Percentiles rank a stretch among this genome's conserved stretches.
Conservation (phyloP, 1,139 yeast species). For the Debaryomyces sp. region DNA sequence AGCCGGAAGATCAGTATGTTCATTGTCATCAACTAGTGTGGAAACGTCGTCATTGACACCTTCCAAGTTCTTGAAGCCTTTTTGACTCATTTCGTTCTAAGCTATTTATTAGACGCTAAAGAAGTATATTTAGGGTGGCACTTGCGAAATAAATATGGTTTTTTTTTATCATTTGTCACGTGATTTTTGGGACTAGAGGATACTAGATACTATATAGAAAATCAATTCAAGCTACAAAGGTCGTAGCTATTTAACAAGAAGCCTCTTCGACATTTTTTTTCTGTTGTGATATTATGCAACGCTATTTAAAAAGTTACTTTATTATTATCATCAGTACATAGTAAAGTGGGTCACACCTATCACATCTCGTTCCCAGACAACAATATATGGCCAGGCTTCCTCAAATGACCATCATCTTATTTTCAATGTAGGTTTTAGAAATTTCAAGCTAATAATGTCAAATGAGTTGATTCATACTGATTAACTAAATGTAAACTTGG, state of each 20-base stretch:
- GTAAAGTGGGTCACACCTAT: neutral
- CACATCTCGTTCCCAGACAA: neutral
- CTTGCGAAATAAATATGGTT: neutral
- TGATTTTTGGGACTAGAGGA: neutral
- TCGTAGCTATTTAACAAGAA: neutral
- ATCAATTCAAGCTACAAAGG: neutral
- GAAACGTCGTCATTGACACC: conserved; percentile 20
- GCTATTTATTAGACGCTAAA: neutral
- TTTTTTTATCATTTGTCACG: neutral
- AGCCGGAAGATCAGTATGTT: conserved; percentile 20
- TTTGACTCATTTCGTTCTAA: conserved; percentile 12
- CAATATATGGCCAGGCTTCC: neutral
- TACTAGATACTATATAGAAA: neutral
- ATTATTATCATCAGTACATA: neutral
- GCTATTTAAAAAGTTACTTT: too few species aligned
- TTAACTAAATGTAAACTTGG: neutral
- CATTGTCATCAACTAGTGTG: conserved; percentile 17
- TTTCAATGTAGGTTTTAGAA: neutral
- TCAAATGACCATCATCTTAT: neutral
- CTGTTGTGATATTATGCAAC: neutral
- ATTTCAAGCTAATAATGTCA: neutral
- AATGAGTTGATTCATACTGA: neutral
- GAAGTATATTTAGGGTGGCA: neutral
- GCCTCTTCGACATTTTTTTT: neutral
- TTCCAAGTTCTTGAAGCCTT: conserved; percentile 8